phyloP scores from a whole-genome alignment of 2,329 filamentous ascomycete species.

The Canariomyces notabilis region DNA sequence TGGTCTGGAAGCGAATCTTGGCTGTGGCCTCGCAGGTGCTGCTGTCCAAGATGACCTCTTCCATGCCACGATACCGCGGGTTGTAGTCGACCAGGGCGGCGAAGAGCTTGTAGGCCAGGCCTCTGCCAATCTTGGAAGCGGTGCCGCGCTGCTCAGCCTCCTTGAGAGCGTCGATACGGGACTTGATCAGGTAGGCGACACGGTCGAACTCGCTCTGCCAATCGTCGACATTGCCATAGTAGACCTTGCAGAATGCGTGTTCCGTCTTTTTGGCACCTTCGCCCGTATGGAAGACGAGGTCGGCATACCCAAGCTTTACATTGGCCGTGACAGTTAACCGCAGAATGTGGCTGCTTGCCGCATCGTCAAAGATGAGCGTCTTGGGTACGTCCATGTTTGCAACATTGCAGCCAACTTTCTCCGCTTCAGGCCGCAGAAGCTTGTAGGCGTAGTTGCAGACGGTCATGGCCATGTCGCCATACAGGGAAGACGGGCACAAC shows the following conservation, averaged over 20 bases:
- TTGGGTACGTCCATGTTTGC: slow-evolving; percentile 64
- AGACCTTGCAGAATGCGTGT: slow-evolving; percentile 58
- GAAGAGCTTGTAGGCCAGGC: slow-evolving; percentile 72
- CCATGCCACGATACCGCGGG: slow-evolving; percentile 50
- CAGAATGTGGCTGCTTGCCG: slow-evolving; percentile 50
- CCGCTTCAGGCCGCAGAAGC: slow-evolving; percentile 51
- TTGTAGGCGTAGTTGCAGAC: slow-evolving; percentile 63
- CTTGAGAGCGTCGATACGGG: slow-evolving; percentile 53
- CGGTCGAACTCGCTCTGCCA: slow-evolving; percentile 65
- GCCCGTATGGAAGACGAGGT: slow-evolving; percentile 54
- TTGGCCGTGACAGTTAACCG: slow-evolving; percentile 57
- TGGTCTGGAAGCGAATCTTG: slow-evolving; percentile 43
- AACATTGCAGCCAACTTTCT: slow-evolving; percentile 58
- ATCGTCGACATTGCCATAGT: slow-evolving; percentile 53
- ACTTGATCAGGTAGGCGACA: slow-evolving; percentile 63
- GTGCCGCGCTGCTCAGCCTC: slow-evolving; percentile 59
- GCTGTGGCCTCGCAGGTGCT: slow-evolving; percentile 39
- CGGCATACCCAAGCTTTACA: slow-evolving; percentile 48
- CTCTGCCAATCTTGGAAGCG: slow-evolving; percentile 67
- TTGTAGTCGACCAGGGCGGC: slow-evolving; percentile 53
- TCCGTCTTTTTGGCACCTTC: slow-evolving; percentile 54
- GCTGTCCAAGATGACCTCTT: slow-evolving; percentile 52
- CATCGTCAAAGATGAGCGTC: slow-evolving; percentile 56
- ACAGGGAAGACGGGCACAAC: slow-evolving; percentile 50
- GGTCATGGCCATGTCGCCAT: slow-evolving; percentile 45